A percentile compares a stretch with the other conserved stretches of the same genome.
Evolutionary conservation across 805 yeast species (phyloP).

Genomic region (Candida golubevii): DNA sequence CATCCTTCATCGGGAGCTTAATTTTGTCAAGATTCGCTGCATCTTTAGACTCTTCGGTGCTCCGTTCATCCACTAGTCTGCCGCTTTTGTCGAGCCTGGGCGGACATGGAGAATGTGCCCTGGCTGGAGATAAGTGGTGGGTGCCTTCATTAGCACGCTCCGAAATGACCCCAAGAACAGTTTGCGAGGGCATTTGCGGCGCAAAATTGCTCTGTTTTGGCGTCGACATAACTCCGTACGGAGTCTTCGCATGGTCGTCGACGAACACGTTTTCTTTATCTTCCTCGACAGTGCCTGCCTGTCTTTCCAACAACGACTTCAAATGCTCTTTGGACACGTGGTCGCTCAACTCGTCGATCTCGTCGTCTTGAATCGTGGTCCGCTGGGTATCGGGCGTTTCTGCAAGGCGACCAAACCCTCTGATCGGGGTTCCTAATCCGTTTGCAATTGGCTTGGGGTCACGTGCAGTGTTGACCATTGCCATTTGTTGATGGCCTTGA

Average conservation of each 20-base stretch:
- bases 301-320: slow-evolving; percentile 22
- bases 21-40: slow-evolving; percentile 5
- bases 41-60: not conserved
- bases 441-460: not conserved
- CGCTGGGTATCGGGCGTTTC: slow-evolving; percentile 46
- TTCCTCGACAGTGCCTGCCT: slow-evolving; percentile 28
- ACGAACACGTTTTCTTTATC: slow-evolving; percentile 48
- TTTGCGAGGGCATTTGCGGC: slow-evolving; percentile 8
- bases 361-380: slow-evolving; percentile 43
- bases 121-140: slow-evolving; percentile 26
- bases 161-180: slow-evolving; percentile 8
- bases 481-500: not conserved
- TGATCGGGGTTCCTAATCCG: slow-evolving; percentile 16
- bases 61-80: slow-evolving; percentile 13
- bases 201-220: slow-evolving; percentile 17
- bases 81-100: slow-evolving; percentile 27
- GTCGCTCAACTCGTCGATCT: slow-evolving; percentile 27
- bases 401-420: slow-evolving; percentile 9
- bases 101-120: slow-evolving; percentile 28
- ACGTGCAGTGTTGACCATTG: not conserved
- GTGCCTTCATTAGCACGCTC: slow-evolving; percentile 12
- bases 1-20: slow-evolving; percentile 29
- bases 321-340: slow-evolving; percentile 35
- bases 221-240: slow-evolving; percentile 27
- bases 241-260: slow-evolving; percentile 26